Evolutionary conservation across 1,139 yeast genomes (phyloP).

Genomic region (Kurtzmaniella quercitrusa): DNA sequence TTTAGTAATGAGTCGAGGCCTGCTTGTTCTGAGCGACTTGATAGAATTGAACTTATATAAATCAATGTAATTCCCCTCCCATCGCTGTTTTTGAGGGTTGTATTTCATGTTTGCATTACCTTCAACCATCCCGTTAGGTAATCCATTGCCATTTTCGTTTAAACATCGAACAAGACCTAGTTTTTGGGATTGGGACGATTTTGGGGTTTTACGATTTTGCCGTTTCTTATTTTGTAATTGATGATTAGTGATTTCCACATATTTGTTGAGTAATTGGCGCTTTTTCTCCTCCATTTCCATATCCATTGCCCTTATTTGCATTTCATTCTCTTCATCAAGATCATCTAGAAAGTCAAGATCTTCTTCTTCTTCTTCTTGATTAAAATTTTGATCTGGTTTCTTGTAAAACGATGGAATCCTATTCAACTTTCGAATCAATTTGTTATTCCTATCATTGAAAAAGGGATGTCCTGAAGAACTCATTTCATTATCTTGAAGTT

Average conservation of each 20-base stretch:
- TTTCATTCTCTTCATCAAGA: constrained; percentile 12
- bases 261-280: constrained; percentile 23
- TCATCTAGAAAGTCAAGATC: constrained; percentile 7
- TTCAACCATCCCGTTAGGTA: constrained; percentile 10
- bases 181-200: constrained; percentile 11
- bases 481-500: constrained; percentile 10
- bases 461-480: constrained; percentile 18
- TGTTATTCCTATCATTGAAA: constrained; percentile 27
- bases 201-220: constrained; percentile 4
- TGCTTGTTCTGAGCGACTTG: constrained; percentile 10
- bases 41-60: constrained; percentile 42
- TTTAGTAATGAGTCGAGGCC: constrained; percentile 19
- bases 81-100: constrained; percentile 45
- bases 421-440: constrained; percentile 34
- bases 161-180: constrained; percentile 33
- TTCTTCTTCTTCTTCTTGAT: no score
- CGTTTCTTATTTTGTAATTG: constrained; percentile 10
- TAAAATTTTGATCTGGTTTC: not conserved
- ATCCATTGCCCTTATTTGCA: constrained; percentile 12
- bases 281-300: constrained; percentile 18
- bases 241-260: constrained; percentile 23
- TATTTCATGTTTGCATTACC: constrained; percentile 43
- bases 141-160: constrained; percentile 15
- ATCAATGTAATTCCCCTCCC: constrained; percentile 73
- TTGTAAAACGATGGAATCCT: constrained; percentile 41